Base-by-base conservation (phyloP, 2,329 filamentous ascomycete genomes). In the Chaetoscypha palmicola region DNA sequence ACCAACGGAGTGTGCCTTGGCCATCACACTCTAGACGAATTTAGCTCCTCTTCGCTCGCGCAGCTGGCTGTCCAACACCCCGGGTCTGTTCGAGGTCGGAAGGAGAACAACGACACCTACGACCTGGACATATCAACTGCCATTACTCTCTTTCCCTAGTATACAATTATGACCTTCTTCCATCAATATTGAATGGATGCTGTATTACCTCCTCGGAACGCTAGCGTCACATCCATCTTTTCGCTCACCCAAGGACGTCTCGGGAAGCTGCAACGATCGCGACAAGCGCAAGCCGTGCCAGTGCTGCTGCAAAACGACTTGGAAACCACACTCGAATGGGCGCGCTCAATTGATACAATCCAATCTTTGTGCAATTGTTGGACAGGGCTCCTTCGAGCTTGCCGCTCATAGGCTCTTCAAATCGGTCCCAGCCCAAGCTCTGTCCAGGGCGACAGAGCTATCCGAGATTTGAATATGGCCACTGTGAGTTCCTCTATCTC, bases 401-500 rank as follows among this genome's bases (percentile, higher is more conserved):
- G n/a, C n/a, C n/a, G n/a, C n/a, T n/a, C n/a, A n/a, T n/a, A n/a
- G n/a, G n/a, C n/a, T n/a, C n/a, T n/a, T n/a, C n/a, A n/a, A n/a
- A n/a, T n/a, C n/a, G n/a, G n/a, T n/a, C n/a, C n/a, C n/a, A n/a
- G n/a, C n/a, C n/a, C n/a, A n/a, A n/a, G n/a, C n/a, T n/a, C 30
- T 11, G 16, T n/a, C 32, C 32, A n/a, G 41, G 45, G 46, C 39
- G 43, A 36, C 36, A 48, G 37, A 50, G 39, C 43, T 45, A 32
- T 43, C 45, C 38, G n/a, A 22, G 40, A 45, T 14, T 20, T 32
- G 31, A 52, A 52, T 46, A 61, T 61, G 59, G 55, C 59, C 55
- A 48, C 54, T 47, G 59, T 61, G 50, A 43, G 58, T 54, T n/a
- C n/a, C 22, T 23, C 36, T 34, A 14, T 30, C 26, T 14, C 31